A percentile compares a stretch with the other conserved stretches of the same genome.
These are phyloP conservation scores for Cryptococcus sp. DNA, from an alignment of 1,284 basidiomycete genomes.

Conservation along the genomic window DNA sequence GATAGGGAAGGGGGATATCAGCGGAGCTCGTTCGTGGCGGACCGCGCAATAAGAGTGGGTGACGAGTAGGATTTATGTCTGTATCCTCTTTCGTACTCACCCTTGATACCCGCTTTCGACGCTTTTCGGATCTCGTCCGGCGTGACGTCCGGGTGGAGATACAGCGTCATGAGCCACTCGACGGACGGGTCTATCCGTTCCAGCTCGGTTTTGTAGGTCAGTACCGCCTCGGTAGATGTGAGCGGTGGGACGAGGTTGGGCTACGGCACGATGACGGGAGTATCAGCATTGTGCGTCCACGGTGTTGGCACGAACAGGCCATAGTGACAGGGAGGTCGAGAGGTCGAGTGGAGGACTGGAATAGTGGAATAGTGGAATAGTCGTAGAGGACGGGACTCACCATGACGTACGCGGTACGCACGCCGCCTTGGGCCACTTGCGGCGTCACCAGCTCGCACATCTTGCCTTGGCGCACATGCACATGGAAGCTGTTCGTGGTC, in stretches of 20 bases:
- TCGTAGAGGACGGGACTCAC: slow-evolving; percentile 55
- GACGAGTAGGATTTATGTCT: slow-evolving; percentile 4
- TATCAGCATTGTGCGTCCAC: neutral
- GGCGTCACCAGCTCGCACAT: slow-evolving; percentile 83
- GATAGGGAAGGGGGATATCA: too few species aligned
- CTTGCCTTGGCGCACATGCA: slow-evolving; percentile 88
- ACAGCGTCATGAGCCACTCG: slow-evolving; percentile 94
- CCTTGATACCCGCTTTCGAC: slow-evolving; percentile 76
- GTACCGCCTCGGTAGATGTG: slow-evolving; percentile 76
- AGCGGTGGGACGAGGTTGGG: slow-evolving; percentile 95
- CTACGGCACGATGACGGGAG: slow-evolving; percentile 53
- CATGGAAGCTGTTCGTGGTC: slow-evolving; percentile 68
- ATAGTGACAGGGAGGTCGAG: too few species aligned
- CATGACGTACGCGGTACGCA: slow-evolving; percentile 95
- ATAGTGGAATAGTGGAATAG: neutral
- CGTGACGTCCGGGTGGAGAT: slow-evolving; percentile 86
- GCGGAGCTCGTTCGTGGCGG: too few species aligned
- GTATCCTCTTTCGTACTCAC: slow-evolving; percentile 52
- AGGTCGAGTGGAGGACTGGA: neutral
- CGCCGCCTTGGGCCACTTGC: slow-evolving; percentile 87
- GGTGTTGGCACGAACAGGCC: too few species aligned
- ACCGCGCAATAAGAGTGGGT: neutral
- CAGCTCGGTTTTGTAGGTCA: slow-evolving; percentile 76
- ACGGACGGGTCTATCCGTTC: slow-evolving; percentile 73
- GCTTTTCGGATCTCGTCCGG: slow-evolving; percentile 90